Conservation (phyloP, 2,329 filamentous ascomycete genomes). For the Epichloe sp. region DNA sequence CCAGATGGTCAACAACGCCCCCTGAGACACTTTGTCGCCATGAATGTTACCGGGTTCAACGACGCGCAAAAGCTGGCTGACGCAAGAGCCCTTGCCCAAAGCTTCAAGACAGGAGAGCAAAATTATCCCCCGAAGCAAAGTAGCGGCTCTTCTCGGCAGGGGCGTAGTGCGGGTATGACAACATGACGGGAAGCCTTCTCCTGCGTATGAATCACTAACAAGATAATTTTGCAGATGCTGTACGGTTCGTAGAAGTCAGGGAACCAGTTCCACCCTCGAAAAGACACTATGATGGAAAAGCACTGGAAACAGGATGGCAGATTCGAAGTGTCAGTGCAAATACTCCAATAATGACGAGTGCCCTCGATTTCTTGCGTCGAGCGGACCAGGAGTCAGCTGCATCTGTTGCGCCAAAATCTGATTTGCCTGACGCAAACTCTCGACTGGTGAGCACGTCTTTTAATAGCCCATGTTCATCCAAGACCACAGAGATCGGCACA, state of each 20-base stretch:
- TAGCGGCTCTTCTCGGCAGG: not conserved
- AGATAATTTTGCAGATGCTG: not conserved
- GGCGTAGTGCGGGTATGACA: not conserved
- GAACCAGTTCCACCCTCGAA: not conserved
- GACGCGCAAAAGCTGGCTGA: constrained; percentile 15
- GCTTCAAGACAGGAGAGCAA: constrained; percentile 12
- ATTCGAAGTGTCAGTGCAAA: not conserved
- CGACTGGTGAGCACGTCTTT: not conserved
- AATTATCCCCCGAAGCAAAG: not conserved
- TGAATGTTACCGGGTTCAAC: constrained; percentile 10
- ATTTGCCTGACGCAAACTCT: not conserved
- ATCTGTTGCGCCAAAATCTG: not conserved
- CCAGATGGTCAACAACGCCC: not conserved
- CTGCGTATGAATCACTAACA: not conserved
- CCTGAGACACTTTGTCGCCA: not conserved
- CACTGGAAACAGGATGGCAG: constrained; percentile 1
- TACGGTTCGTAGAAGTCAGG: not conserved
- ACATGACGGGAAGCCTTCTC: not conserved
- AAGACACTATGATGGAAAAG: not conserved
- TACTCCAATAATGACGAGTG: not conserved
- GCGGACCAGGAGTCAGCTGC: not conserved
- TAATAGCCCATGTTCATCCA: not conserved
- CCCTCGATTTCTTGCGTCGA: constrained; percentile 4
- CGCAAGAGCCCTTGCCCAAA: constrained; percentile 14
- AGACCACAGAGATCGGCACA: not conserved